Conservation (phyloP, 768 basidiomycete species). For the Megacollybia marginata region DNA sequence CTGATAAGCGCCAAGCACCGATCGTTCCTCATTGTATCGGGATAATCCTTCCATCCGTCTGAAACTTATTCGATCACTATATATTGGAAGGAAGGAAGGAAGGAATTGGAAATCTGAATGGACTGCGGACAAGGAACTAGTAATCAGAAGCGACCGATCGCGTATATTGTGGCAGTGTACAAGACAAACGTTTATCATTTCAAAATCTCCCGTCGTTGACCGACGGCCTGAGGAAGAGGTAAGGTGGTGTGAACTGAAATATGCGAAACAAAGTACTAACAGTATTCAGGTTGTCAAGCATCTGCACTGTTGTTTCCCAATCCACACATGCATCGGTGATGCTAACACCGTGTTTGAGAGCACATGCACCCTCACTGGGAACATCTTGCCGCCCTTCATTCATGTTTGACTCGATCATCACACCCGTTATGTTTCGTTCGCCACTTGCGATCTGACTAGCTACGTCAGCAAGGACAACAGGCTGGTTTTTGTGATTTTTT, state of each 20-base stretch:
- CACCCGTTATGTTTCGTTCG: constrained; percentile 72
- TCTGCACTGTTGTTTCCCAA: constrained; percentile 70
- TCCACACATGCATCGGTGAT: constrained; percentile 92
- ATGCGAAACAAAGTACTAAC: not conserved
- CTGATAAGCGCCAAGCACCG: too few relatives aligned
- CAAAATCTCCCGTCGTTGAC: not conserved
- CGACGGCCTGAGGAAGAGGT: constrained; percentile 1
- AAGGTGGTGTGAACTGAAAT: not conserved
- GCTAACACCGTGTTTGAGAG: constrained; percentile 72
- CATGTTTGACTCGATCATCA: constrained; percentile 97
- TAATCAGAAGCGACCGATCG: too few relatives aligned
- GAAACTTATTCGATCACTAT: too few relatives aligned
- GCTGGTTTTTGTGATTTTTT: constrained; percentile 92
- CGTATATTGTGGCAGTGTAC: too few relatives aligned
- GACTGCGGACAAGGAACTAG: too few relatives aligned
- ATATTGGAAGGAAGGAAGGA: too few relatives aligned
- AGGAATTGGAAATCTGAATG: too few relatives aligned
- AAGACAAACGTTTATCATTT: not conserved
- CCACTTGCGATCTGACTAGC: constrained; percentile 70
- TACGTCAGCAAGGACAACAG: constrained; percentile 66
- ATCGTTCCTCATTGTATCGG: too few relatives aligned
- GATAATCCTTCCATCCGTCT: too few relatives aligned
- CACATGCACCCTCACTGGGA: constrained; percentile 58
- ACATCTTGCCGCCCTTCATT: constrained; percentile 89
- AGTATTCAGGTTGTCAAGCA: constrained; percentile 64